phyloP scores from a whole-genome alignment of 1,284 basidiomycete genomes.

The Cryptococcus wingfieldii region DNA sequence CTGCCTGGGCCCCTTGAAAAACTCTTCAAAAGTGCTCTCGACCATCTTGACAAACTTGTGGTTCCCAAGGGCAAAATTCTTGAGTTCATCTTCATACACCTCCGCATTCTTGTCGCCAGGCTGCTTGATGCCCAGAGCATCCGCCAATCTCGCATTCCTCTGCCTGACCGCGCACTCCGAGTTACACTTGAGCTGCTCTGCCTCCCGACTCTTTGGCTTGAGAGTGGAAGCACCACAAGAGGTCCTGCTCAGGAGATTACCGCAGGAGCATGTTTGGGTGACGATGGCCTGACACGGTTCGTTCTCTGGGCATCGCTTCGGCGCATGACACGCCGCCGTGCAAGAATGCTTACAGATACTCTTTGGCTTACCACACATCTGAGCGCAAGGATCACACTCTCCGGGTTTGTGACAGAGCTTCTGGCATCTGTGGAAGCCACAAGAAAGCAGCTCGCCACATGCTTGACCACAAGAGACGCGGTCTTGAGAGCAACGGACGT shows the following conservation, averaged over 20 bases:
- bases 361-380: conserved; percentile 74
- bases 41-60: conserved; percentile 64
- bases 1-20: conserved; percentile 63
- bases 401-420: conserved; percentile 67
- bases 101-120: conserved; percentile 40
- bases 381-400: conserved; percentile 68
- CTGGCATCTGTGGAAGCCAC: conserved; percentile 81
- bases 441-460: conserved; percentile 71
- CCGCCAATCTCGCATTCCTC: conserved; percentile 77
- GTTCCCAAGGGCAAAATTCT: conserved; percentile 59
- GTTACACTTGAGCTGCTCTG: conserved; percentile 63
- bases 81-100: conserved; percentile 62
- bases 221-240: conserved; percentile 61
- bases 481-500: conserved; percentile 64
- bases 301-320: conserved; percentile 70
- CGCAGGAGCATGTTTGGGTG: conserved; percentile 71
- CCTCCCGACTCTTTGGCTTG: conserved; percentile 51
- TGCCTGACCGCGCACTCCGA: conserved; percentile 75
- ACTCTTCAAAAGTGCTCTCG: conserved; percentile 74
- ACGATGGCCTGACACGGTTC: conserved; percentile 64
- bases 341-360: conserved; percentile 76
- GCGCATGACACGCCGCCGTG: conserved; percentile 73
- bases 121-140: conserved; percentile 71
- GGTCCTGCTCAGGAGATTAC: conserved; percentile 65
- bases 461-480: conserved; percentile 74